Conservation (phyloP, 768 basidiomycete species). For the Tylopilus subfusipes region DNA sequence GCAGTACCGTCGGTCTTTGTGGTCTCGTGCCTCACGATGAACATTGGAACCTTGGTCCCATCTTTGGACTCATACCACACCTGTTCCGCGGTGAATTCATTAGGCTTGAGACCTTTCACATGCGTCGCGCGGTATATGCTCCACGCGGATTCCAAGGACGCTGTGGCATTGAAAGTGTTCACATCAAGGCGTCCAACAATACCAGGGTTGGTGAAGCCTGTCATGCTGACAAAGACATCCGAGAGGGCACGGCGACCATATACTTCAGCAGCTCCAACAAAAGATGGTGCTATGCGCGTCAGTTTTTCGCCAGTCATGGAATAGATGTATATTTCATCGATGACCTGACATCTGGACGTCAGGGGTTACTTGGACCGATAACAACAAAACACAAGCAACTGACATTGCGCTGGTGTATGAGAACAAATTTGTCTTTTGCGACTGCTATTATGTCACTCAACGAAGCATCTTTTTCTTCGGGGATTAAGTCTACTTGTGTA, state of each 20-base stretch:
- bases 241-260: slow-evolving; percentile 48
- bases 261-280: slow-evolving; percentile 63
- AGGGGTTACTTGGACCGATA: not conserved
- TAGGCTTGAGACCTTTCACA: slow-evolving; percentile 57
- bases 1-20: slow-evolving; percentile 72
- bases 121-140: slow-evolving; percentile 54
- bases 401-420: slow-evolving; percentile 72
- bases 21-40: slow-evolving; percentile 71
- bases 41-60: slow-evolving; percentile 82
- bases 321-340: slow-evolving; percentile 76
- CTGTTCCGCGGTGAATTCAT: slow-evolving; percentile 70
- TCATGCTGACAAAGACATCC: slow-evolving; percentile 62
- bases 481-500: slow-evolving; percentile 57
- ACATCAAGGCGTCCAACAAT: slow-evolving; percentile 65
- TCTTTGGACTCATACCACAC: slow-evolving; percentile 81
- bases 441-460: slow-evolving; percentile 50
- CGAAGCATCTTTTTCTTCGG: slow-evolving; percentile 62
- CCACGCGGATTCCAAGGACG: slow-evolving; percentile 49
- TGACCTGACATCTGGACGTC: slow-evolving; percentile 44
- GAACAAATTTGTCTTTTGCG: slow-evolving; percentile 52
- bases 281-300: slow-evolving; percentile 56
- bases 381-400: slow-evolving; percentile 21
- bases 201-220: slow-evolving; percentile 70
- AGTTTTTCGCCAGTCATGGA: slow-evolving; percentile 50
- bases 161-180: slow-evolving; percentile 17